Conservation (phyloP, 495 filamentous ascomycete species). For the Annulohypoxylon bovei region DNA sequence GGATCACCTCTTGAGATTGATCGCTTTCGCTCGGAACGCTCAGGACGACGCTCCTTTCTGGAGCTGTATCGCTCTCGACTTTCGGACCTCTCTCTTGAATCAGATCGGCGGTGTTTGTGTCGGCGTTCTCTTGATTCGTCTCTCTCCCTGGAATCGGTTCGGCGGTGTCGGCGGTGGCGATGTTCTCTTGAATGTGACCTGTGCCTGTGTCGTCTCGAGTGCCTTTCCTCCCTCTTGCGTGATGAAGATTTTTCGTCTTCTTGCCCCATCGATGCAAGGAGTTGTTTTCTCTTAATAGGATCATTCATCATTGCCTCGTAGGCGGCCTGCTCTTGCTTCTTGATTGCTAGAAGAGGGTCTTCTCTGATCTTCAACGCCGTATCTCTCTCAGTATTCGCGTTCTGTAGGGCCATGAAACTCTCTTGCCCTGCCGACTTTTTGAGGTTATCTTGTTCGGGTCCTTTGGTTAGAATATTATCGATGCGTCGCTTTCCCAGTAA, state of each 20-base stretch:
- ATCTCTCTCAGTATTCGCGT: slow-evolving; percentile 75
- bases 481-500: slow-evolving; percentile 91
- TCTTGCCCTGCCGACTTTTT: slow-evolving; percentile 80
- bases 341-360: slow-evolving; percentile 91
- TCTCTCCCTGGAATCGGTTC: slow-evolving; percentile 49
- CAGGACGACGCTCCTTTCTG: slow-evolving; percentile 26
- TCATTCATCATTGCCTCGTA: slow-evolving; percentile 92
- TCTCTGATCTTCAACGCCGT: slow-evolving; percentile 84
- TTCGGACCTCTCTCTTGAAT: slow-evolving; percentile 47
- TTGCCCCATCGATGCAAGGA: slow-evolving; percentile 69
- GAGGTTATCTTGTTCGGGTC: slow-evolving; percentile 79
- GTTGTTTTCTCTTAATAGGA: slow-evolving; percentile 72
- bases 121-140: slow-evolving; percentile 54
- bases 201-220: slow-evolving; percentile 60
- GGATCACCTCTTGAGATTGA: slow-evolving; percentile 37
- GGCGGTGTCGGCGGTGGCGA: slow-evolving; percentile 59
- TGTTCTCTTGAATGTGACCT: slow-evolving; percentile 53
- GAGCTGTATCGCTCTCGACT: slow-evolving; percentile 50
- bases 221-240: slow-evolving; percentile 57
- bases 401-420: slow-evolving; percentile 67
- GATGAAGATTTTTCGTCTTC: slow-evolving; percentile 55
- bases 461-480: slow-evolving; percentile 85
- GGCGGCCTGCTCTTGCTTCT: slow-evolving; percentile 89
- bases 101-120: slow-evolving; percentile 45
- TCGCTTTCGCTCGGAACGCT: slow-evolving; percentile 33